Evolutionary conservation across 1,284 basidiomycete genomes (phyloP), one percentile per base, ranked within the genome.

Genomic region (Ustilago loliicola): DNA sequence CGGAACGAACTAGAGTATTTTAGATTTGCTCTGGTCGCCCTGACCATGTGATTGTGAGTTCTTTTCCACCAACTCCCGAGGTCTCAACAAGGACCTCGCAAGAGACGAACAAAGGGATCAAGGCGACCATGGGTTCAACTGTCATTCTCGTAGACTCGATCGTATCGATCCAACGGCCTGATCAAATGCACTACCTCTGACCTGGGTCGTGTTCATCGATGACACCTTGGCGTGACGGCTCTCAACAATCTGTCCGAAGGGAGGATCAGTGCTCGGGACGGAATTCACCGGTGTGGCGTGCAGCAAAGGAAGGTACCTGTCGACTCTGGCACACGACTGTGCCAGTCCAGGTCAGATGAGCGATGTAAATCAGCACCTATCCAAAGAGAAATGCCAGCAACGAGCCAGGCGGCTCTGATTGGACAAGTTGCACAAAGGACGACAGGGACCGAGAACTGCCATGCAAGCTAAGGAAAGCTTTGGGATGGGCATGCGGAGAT

Each of bases 231-330:
- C 47, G n/a, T 19, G 51, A 13, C 27, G 53, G 8, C 32, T 2
- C 2, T 17, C 7, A 19, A 9, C 6, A 57, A 57, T 57, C 55
- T 57, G 38, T 57, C 55, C 55, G 55, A 57, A 57, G 45, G 34
- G 7, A 15, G n/a, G 21, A 55, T 10, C 13, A 40, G 23, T 11
- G 15, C 30, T 32, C 51, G 11, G 32, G 11, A 7, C 55, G 27
- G 36, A 52, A 65, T 45, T 65, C 62, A 19, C 62, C 62, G 55
- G 62, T 65, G 62, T 65, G 62, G 62, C 62, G 62, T 36, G 11
- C 40, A 19, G 34, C 34, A 30, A 6, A 19, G 19, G n/a, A n/a
- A n/a, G n/a, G n/a, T n/a, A n/a, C n/a, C n/a, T n/a, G n/a, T n/a
- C n/a, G n/a, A n/a, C n/a, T n/a, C n/a, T n/a, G n/a, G n/a, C n/a